Evolutionary conservation across 352 stramenopile genomes (phyloP).

Genomic region (Pythium phragmiticola): DNA sequence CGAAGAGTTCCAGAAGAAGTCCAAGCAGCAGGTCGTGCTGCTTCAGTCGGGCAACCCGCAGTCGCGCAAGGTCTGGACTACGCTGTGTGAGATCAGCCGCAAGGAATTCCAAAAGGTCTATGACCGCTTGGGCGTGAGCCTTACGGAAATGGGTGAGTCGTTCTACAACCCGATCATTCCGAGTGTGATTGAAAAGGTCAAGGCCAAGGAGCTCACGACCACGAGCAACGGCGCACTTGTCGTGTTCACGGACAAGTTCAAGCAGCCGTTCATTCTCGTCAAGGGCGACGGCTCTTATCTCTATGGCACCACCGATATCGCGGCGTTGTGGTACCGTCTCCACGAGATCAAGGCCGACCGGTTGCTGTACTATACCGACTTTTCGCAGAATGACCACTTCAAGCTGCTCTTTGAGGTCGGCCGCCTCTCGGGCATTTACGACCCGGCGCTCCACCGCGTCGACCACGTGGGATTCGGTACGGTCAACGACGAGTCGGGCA

Average conservation of each 20-base stretch:
- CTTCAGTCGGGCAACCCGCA: constrained; percentile 94
- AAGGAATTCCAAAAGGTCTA: constrained; percentile 88
- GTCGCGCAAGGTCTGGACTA: constrained; percentile 81
- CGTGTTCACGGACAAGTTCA: constrained; percentile 91
- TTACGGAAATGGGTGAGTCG: constrained; percentile 83
- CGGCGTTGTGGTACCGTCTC: constrained; percentile 83
- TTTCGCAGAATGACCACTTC: constrained; percentile 88
- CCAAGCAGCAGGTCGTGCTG: constrained; percentile 96
- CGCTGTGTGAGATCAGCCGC: constrained; percentile 80
- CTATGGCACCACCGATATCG: constrained; percentile 86
- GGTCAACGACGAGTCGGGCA: constrained; percentile 85
- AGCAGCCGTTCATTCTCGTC: constrained; percentile 86
- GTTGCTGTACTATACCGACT: constrained; percentile 87
- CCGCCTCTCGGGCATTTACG: constrained; percentile 71
- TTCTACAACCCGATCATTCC: constrained; percentile 89
- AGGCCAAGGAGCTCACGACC: constrained; percentile 84
- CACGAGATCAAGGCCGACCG: constrained; percentile 82
- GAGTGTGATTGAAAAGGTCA: constrained; percentile 86
- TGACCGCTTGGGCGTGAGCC: constrained; percentile 67
- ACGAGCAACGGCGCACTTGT: constrained; percentile 89
- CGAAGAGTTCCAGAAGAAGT: constrained; percentile 95
- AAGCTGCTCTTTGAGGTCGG: constrained; percentile 83
- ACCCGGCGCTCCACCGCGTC: constrained; percentile 78
- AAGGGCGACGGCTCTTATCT: constrained; percentile 87
- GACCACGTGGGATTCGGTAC: constrained; percentile 87